Conservation (phyloP, 306 rosid genomes). For the Argentina anserina region DNA sequence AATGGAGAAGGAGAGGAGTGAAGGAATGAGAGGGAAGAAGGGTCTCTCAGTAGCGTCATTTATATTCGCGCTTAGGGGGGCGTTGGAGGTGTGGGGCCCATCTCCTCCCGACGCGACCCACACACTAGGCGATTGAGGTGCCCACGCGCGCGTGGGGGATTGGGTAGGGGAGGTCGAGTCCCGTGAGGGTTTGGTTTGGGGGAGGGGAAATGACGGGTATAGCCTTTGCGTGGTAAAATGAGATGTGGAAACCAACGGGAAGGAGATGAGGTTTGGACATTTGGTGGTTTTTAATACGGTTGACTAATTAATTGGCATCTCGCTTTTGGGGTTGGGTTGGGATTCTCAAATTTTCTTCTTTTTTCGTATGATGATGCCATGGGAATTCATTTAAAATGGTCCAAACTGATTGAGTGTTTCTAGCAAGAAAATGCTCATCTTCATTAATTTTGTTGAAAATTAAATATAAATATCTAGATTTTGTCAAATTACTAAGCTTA, state of each 20-base stretch:
- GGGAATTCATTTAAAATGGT: background rate
- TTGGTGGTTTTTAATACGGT: background rate
- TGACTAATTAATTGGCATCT: background rate
- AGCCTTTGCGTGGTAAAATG: background rate
- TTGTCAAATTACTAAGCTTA: no score
- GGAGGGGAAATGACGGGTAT: background rate
- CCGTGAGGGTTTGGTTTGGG: background rate
- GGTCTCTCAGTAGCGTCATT: background rate
- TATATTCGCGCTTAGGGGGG: background rate
- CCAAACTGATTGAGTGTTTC: background rate
- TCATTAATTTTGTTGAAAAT: background rate
- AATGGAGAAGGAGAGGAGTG: background rate
- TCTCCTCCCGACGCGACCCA: background rate
- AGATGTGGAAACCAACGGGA: background rate
- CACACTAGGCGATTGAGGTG: background rate
- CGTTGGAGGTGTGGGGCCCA: conserved; percentile 1
- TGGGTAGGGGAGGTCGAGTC: background rate
- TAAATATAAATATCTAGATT: no score
- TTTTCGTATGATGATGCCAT: background rate
- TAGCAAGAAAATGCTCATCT: background rate
- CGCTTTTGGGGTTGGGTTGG: background rate
- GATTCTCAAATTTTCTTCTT: background rate
- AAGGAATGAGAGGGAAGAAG: background rate
- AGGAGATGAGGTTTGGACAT: background rate
- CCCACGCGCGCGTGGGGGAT: conserved; percentile 10